These are phyloP conservation scores for Aspergillus ruber DNA, from an alignment of 2,329 filamentous ascomycete species.

Conservation along the genomic window DNA sequence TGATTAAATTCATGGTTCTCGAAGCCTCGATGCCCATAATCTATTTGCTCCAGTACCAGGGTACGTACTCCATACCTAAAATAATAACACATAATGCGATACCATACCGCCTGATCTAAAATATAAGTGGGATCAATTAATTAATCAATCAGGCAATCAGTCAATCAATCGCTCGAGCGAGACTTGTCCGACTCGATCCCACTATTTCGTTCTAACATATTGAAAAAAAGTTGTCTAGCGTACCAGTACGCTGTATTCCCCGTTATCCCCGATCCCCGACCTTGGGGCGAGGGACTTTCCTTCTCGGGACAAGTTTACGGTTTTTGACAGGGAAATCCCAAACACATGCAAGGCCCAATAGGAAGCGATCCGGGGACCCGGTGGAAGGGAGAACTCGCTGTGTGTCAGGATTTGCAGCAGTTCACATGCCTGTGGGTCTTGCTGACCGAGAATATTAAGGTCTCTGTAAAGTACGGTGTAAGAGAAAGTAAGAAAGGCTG, in stretches of 20 bases:
- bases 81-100: too few relatives aligned
- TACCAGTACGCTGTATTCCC: too few relatives aligned
- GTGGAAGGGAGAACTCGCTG: background rate
- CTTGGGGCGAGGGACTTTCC: background rate
- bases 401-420: background rate
- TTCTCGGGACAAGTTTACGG: background rate
- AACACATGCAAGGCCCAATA: background rate
- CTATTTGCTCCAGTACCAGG: background rate
- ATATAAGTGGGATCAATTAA: background rate
- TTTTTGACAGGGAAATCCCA: background rate
- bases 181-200: background rate
- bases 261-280: background rate
- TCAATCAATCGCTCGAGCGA: background rate
- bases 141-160: constrained; percentile 1
- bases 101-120: too few relatives aligned
- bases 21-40: background rate
- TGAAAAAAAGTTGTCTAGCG: too few relatives aligned
- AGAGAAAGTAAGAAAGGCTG: background rate
- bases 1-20: too few relatives aligned
- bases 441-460: too few relatives aligned
- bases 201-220: too few relatives aligned
- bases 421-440: background rate
- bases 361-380: background rate
- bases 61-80: too few relatives aligned
- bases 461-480: too few relatives aligned